Evolutionary conservation across 73 alveolate species (phyloP), one percentile per base, ranked within the genome.

Genomic region (Tetrahymena thermophila): DNA sequence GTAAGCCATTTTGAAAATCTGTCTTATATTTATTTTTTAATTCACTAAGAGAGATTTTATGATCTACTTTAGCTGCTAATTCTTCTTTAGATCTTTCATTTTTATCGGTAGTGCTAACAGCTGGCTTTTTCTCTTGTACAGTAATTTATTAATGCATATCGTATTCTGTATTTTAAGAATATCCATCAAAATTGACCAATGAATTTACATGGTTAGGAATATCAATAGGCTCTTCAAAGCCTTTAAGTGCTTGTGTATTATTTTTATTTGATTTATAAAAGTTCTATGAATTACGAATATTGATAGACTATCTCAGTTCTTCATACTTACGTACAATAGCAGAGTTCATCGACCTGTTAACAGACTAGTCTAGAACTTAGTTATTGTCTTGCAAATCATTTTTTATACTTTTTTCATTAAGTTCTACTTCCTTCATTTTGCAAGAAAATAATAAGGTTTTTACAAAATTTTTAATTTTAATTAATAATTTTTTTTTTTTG

Each of bases 61-160:
- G 98, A 34, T 96, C 98, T 35, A 71, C 95, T 97, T 93, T 96
- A 11, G 40, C 43, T 35, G 98, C 94, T 43, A 96, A 94, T 35
- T 85, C 97, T 85, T 96, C 0, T n/a, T 71, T 71, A 23, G 35
- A 71, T 71, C 23, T 71, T 31, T 71, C 89, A 71, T n/a, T 71
- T 31, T 71, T 71, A 71, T 71, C 89, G n/a, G 23, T 71, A 25
- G n/a, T 23, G 17, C 37, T 31, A 71, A 13, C 23, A 25, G 85
- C 25, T 23, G 34, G 89, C 37, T n/a, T 15, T 71, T 40, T 71
- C 31, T 28, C 37, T 10, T 71, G 13, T 4, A 19, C 0, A 3
- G 15, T 8, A 19, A 13, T 13, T 25, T 71, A n/a, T n/a, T n/a
- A 31, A 71, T 42, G 89, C 17, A 71, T 71, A 28, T 71, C 89